These are phyloP conservation scores for Plasmopara halstedii DNA, from an alignment of 352 stramenopile species.

Conservation along the genomic window DNA sequence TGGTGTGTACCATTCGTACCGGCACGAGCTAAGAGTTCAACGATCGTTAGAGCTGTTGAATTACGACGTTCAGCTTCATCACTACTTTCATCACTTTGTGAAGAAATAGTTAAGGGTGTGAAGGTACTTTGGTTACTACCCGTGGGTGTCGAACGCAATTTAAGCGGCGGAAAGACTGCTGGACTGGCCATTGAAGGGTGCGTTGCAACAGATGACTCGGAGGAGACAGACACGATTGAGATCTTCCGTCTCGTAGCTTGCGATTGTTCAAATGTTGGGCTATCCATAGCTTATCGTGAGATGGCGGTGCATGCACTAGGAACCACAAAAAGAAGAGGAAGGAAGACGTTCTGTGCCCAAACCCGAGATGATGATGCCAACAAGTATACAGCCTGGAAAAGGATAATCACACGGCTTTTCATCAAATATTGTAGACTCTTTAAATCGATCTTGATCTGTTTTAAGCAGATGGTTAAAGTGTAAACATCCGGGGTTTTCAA, in stretches of 20 bases:
- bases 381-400: constrained; percentile 10
- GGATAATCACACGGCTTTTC: constrained; percentile 26
- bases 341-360: not conserved
- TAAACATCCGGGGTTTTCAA: not conserved
- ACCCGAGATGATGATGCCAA: constrained; percentile 26
- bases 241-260: constrained; percentile 9
- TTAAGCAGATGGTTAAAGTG: too few species aligned
- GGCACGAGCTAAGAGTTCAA: constrained; percentile 24
- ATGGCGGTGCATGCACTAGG: not conserved
- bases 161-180: constrained; percentile 21
- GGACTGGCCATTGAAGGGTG: constrained; percentile 8
- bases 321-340: not conserved
- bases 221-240: not conserved
- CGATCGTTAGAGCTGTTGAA: constrained; percentile 32
- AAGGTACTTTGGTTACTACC: constrained; percentile 2
- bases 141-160: constrained; percentile 13
- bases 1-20: not conserved
- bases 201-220: not conserved
- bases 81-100: constrained; percentile 12
- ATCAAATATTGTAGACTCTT: not conserved
- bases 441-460: too few species aligned
- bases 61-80: constrained; percentile 31
- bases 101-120: constrained; percentile 18
- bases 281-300: constrained; percentile 7
- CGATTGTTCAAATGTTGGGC: constrained; percentile 22